Base-by-base conservation (phyloP, 768 basidiomycete genomes). In the Gymnopilus dilepis region DNA sequence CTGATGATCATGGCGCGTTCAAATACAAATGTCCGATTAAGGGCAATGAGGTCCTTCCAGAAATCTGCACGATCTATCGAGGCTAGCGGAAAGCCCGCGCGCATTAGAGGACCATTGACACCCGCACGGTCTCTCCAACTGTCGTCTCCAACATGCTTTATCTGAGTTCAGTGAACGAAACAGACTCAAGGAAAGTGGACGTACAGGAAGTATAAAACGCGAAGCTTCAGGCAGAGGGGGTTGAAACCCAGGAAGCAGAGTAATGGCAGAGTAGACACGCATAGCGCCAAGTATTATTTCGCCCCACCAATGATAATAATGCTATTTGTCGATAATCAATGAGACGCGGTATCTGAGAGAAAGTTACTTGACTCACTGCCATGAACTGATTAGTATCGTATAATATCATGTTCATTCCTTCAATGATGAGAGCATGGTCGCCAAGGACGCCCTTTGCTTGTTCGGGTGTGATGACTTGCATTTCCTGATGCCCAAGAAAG, bases 91-190 rank as follows among this genome's bases (percentile, higher is more conserved):
- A 90, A 91, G 0, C 84, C 84, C 6, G 86, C 82, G 24, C 87
- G 85, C 61, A 92, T 78, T 61, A 91, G 77, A 53, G 86, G 86
- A n/a, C 83, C 80, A 68, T 89, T 85, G 67, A 92, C 80, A 8
- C 82, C 80, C 0, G 86, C 84, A 11, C 67, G 65, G 69, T 92
- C 90, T 34, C 88, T 81, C 89, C 87, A 89, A 21, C 26, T 48
- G 28, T 48, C 47, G 28, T 48, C 26, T 48, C 13, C 26, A 21
- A 48, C 26, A 31, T 48, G 47, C 47, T 48, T 24, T 15, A 15
- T 24, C 15, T 48, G 3, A 28, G 4, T 6, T 48, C 0, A 30
- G 50, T 30, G 26, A 3, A 4, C 26, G 22, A 31, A 15, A 28
- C 15, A 17, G 22, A 26, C 28, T 26, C 24, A 31, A 12, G 40